These are phyloP conservation scores for Candida namnaoensis DNA, from an alignment of 805 yeast genomes.

Conservation along the genomic window DNA sequence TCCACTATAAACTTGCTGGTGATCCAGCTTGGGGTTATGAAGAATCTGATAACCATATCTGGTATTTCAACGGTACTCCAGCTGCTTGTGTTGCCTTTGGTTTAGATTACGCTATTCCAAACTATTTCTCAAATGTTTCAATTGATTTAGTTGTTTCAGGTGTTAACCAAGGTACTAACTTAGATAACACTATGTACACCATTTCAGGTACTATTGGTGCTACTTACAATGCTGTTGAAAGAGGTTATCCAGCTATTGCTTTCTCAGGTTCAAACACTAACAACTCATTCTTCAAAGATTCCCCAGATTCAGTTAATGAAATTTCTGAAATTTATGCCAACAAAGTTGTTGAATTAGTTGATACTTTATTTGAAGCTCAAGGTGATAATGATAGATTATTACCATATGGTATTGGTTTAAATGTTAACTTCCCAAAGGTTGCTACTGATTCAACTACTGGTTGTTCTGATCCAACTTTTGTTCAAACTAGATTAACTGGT, in stretches of 20 bases:
- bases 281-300: conserved; percentile 35
- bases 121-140: conserved; percentile 30
- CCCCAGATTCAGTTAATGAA: conserved; percentile 29
- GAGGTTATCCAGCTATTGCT: conserved; percentile 42
- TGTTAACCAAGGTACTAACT: conserved; percentile 44
- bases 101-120: conserved; percentile 37
- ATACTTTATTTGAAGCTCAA: conserved; percentile 26
- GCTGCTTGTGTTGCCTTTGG: conserved; percentile 43
- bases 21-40: conserved; percentile 51
- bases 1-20: conserved; percentile 36
- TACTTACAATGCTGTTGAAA: conserved; percentile 34
- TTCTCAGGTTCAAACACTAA: conserved; percentile 41
- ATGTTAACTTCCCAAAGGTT: conserved; percentile 40
- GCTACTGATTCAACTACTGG: conserved; percentile 25
- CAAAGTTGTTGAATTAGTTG: conserved; percentile 29
- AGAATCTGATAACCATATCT: conserved; percentile 27
- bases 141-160: conserved; percentile 43
- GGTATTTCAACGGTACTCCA: conserved; percentile 53
- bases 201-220: conserved; percentile 47
- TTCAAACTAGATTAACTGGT: conserved; percentile 39
- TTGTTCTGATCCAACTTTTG: conserved; percentile 35
- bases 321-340: conserved; percentile 26
- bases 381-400: conserved; percentile 28
- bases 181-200: conserved; percentile 32
- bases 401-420: conserved; percentile 36